Evolutionary conservation across 2,329 filamentous ascomycete species (phyloP).

Genomic region (Calonectria naviculata): DNA sequence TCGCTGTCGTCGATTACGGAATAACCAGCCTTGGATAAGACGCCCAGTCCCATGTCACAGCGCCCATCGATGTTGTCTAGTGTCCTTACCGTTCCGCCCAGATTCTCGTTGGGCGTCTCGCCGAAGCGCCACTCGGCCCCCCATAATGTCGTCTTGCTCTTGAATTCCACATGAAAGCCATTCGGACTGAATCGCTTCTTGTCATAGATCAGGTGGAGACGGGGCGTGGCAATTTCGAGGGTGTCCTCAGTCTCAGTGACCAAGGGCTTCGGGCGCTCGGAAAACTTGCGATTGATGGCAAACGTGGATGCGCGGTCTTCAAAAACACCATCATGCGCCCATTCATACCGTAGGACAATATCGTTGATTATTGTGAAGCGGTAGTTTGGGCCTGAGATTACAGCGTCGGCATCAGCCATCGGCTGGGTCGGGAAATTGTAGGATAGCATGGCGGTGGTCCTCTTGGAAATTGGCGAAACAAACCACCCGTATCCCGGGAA

Average conservation of each 20-base stretch:
- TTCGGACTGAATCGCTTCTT: slow-evolving; percentile 64
- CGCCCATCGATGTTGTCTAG: slow-evolving; percentile 65
- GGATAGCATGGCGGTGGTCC: not conserved
- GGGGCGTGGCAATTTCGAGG: slow-evolving; percentile 66
- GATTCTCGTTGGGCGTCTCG: slow-evolving; percentile 47
- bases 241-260: slow-evolving; percentile 56
- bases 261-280: slow-evolving; percentile 54
- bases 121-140: slow-evolving; percentile 57
- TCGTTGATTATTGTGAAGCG: slow-evolving; percentile 70
- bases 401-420: slow-evolving; percentile 29
- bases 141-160: slow-evolving; percentile 55
- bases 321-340: slow-evolving; percentile 68
- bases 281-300: slow-evolving; percentile 63
- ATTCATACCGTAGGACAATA: slow-evolving; percentile 69
- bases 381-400: slow-evolving; percentile 51
- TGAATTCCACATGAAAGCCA: slow-evolving; percentile 59
- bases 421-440: slow-evolving; percentile 5
- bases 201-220: slow-evolving; percentile 68
- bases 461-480: not conserved
- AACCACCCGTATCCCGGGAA: not conserved
- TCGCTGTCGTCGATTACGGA: slow-evolving; percentile 64
- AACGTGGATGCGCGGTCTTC: slow-evolving; percentile 73
- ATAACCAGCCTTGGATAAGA: slow-evolving; percentile 62
- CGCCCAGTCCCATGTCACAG: slow-evolving; percentile 59
- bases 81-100: slow-evolving; percentile 64